Conservation (phyloP, 148 eudicot species). For the Chenopodium quinoa region DNA sequence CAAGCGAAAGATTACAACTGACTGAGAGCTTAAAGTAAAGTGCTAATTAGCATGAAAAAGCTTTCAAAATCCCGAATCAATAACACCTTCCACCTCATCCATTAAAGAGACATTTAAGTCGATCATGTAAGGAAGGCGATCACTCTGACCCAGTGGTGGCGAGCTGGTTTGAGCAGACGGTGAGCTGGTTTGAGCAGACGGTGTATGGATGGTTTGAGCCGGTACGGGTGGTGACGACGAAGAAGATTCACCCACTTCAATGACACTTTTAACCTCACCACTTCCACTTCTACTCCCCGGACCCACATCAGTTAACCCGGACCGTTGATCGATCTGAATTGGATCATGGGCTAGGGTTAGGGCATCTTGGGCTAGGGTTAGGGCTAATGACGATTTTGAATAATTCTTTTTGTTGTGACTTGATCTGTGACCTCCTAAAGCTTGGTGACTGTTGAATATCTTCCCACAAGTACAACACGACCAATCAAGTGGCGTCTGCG, state of each 20-base stretch:
- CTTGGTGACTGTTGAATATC: conserved; percentile 31
- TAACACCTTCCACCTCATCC: background rate
- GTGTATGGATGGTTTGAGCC: background rate
- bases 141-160: no score
- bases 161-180: background rate
- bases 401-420: conserved; percentile 30
- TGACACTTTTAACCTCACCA: background rate
- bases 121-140: no score
- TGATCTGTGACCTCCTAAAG: conserved; percentile 45
- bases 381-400: background rate
- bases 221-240: no score
- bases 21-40: no score
- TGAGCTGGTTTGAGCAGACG: background rate
- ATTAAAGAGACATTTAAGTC: background rate
- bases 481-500: background rate
- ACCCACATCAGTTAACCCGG: background rate
- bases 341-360: background rate
- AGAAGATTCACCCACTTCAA: no score
- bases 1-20: no score
- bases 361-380: background rate
- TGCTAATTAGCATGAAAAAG: no score
- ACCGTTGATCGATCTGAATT: background rate
- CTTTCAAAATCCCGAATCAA: no score
- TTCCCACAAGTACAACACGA: conserved; percentile 32
- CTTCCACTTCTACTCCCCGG: background rate